Percentiles rank a stretch among this genome's conserved stretches.
Evolutionary conservation across 2,329 filamentous ascomycete species (phyloP).

Genomic region (Sporothrix phasma): DNA sequence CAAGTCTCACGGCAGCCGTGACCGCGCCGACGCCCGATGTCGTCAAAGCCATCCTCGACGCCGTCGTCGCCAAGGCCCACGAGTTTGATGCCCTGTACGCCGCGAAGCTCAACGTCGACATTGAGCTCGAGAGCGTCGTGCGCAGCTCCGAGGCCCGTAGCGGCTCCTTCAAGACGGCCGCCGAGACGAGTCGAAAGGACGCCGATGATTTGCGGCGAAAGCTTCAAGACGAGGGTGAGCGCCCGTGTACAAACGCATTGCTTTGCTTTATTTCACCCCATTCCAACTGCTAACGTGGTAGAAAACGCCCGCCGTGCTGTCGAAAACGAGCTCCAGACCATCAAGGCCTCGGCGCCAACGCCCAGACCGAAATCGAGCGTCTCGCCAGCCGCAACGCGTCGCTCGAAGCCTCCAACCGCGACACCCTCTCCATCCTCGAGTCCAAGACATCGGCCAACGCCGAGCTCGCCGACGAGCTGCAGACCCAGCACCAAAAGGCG

Average conservation of each 20-base stretch:
- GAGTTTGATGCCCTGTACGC: constrained; percentile 74
- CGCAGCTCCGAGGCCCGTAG: constrained; percentile 73
- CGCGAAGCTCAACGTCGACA: constrained; percentile 80
- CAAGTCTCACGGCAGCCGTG: constrained; percentile 49
- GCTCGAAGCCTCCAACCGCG: constrained; percentile 84
- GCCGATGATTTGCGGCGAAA: constrained; percentile 72
- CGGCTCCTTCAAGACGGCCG: constrained; percentile 68
- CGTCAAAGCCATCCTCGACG: constrained; percentile 62
- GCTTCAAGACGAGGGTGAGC: constrained; percentile 70
- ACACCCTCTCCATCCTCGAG: constrained; percentile 80
- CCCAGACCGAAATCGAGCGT: constrained; percentile 63
- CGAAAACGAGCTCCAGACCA: constrained; percentile 69
- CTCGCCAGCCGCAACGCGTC: constrained; percentile 75
- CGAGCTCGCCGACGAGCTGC: constrained; percentile 73
- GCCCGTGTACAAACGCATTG: no score
- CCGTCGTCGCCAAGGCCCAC: constrained; percentile 67
- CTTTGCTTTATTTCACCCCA: no score
- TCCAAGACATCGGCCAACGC: constrained; percentile 83
- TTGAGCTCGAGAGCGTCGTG: constrained; percentile 86
- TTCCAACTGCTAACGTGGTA: constrained; percentile 26
- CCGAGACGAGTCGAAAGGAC: constrained; percentile 76
- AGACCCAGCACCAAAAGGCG: constrained; percentile 80
- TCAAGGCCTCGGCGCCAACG: constrained; percentile 68
- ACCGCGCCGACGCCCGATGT: constrained; percentile 68
- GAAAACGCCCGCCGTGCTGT: constrained; percentile 67